Evolutionary conservation across 805 yeast genomes (phyloP).

Genomic region (Cyberlindnera amylophila): DNA sequence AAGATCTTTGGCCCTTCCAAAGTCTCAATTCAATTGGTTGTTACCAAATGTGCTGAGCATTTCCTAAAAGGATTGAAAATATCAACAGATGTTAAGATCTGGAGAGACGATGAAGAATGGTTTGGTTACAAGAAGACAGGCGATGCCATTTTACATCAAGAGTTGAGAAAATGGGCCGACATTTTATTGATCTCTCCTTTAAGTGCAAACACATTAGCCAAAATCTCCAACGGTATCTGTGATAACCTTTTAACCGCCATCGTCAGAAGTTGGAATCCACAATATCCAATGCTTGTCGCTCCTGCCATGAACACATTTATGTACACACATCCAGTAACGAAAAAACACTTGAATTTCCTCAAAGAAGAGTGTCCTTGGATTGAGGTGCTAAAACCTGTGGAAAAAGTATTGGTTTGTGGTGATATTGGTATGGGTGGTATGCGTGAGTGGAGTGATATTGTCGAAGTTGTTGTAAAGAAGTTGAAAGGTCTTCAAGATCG

Average conservation of each 20-base stretch:
- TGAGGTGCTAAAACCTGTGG: constrained; percentile 73
- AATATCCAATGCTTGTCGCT: constrained; percentile 68
- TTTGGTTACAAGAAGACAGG: constrained; percentile 47
- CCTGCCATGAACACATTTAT: constrained; percentile 88
- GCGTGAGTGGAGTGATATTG: constrained; percentile 85
- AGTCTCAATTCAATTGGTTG: constrained; percentile 79
- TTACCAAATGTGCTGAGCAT: constrained; percentile 73
- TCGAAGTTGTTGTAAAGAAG: constrained; percentile 47
- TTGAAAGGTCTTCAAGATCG: constrained; percentile 16
- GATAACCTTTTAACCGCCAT: constrained; percentile 73
- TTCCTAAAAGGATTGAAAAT: constrained; percentile 61
- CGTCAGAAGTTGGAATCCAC: constrained; percentile 74
- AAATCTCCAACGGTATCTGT: constrained; percentile 71
- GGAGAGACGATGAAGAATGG: constrained; percentile 87
- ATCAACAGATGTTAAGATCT: constrained; percentile 71
- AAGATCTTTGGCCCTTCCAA: constrained; percentile 71
- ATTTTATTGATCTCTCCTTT: constrained; percentile 71
- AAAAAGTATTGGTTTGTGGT: constrained; percentile 75
- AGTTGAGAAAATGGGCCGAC: constrained; percentile 83
- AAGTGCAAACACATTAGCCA: constrained; percentile 76
- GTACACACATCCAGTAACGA: constrained; percentile 76
- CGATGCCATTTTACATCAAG: constrained; percentile 76
- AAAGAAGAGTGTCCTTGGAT: constrained; percentile 73
- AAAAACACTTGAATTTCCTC: constrained; percentile 58
- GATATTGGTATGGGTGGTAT: constrained; percentile 92